Evolutionary conservation across 1,139 yeast species (phyloP), one percentile per base, ranked within the genome.

Genomic region (Arxiozyma slooffiae): DNA sequence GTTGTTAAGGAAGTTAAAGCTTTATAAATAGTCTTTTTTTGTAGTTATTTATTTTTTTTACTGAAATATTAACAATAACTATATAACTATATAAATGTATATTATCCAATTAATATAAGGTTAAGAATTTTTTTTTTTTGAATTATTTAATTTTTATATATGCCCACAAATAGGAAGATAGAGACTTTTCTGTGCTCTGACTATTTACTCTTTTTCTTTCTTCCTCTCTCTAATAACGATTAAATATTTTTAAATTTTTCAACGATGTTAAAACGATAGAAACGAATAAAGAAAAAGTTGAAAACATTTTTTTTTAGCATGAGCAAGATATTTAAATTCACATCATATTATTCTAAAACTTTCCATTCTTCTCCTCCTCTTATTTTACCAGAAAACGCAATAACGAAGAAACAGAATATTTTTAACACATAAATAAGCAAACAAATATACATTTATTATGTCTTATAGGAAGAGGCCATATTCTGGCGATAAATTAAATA

Each of bases 1-100:
- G 81, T 92, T 57, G 96, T 89, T 59, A 89, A 86, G 78, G 97
- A 92, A 73, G 85, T 92, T 48, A 60, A 60, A 52, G 61, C 67
- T 50, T 61, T 67, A 54, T 64, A 54, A 58, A 43, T 30, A 17
- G 9, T n/a, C 9, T n/a, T 41, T 41, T 41, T 41, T 7, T 41
- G 18, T 41, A 41, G 26, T 41, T 23, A 23, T 23, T 41, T 23
- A 41, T 41, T n/a, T n/a, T 30, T 30, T 30, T 30, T 30, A 30
- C 14, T 30, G n/a, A 16, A 30, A 30, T 30, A 30, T 30, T 14
- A 30, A 30, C n/a, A 30, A 11, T 30, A 30, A 30, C 36, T n/a
- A 30, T 30, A 30, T n/a, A n/a, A n/a, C n/a, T n/a, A n/a, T 30
- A 30, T 30, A 30, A 30, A 30, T 30, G 36, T 30, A 30, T 30